Evolutionary conservation across 306 rosid species (phyloP).

Genomic region (Vicia faba): DNA sequence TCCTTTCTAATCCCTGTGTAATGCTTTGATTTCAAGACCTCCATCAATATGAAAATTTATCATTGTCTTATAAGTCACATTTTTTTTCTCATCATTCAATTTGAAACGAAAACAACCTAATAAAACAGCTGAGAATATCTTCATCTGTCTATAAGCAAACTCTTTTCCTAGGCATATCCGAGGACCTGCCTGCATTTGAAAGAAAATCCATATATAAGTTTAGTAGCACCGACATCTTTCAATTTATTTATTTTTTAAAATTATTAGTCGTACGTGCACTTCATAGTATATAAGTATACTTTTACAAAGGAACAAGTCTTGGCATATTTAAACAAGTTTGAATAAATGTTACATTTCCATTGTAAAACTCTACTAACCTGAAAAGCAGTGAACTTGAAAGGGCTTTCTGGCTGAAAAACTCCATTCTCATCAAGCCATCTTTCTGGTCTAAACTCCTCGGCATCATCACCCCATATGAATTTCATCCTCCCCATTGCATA

Average conservation of each 20-base stretch:
- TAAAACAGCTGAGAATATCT: slow-evolving; percentile 68
- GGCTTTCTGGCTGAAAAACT: slow-evolving; percentile 59
- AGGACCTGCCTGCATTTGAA: slow-evolving; percentile 70
- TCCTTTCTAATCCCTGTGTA: slow-evolving; percentile 43
- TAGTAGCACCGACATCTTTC: too few species aligned
- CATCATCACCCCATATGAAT: slow-evolving; percentile 83
- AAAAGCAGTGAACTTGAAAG: slow-evolving; percentile 78
- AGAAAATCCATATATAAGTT: slow-evolving; percentile 15
- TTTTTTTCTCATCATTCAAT: slow-evolving; percentile 57
- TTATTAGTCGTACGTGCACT: too few species aligned
- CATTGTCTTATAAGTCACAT: slow-evolving; percentile 77
- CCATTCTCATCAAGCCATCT: slow-evolving; percentile 75
- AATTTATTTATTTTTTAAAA: too few species aligned
- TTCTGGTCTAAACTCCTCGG: slow-evolving; percentile 67
- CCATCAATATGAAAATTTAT: slow-evolving; percentile 75
- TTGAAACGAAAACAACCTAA: slow-evolving; percentile 59
- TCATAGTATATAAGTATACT: too few species aligned
- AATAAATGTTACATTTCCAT: neutral
- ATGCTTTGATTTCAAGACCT: slow-evolving; percentile 64
- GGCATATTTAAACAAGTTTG: too few species aligned
- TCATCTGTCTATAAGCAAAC: slow-evolving; percentile 88
- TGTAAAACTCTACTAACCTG: slow-evolving; percentile 52
- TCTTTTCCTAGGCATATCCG: slow-evolving; percentile 85
- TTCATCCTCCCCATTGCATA: slow-evolving; percentile 92
- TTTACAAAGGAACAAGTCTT: neutral